Evolutionary conservation across 371 early-diverging fungal genomes (phyloP), one percentile per base, ranked within the genome.

Genomic region (Rhizopus sp.): DNA sequence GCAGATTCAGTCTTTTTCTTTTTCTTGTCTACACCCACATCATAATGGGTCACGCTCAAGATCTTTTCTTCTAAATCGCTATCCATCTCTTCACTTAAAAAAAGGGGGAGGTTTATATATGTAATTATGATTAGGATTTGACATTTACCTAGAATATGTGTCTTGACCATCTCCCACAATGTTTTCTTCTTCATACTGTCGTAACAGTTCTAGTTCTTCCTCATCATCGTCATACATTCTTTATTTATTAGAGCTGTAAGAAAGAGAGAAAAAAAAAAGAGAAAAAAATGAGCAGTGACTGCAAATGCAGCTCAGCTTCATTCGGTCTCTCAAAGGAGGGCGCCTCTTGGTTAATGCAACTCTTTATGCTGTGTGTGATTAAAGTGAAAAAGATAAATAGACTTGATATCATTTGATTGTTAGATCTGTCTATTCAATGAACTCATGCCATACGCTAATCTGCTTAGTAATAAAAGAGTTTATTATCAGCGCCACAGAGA

Each of bases 21-120:
- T 42, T 51, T 41, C 17, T 46, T 16, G 7, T 39, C n/a, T 13
- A 60, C 17, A 23, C 56, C 59, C 12, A 58, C 31, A 10, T 37
- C 52, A 32, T 60, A 68, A 13, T 63, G 57, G 1, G 57, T 54
- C 50, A 54, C 45, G 32, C 68, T 68, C 64, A 68, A 51, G 37
- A 68, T 68, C 46, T 58, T 60, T 23, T 54, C 64, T 55, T 68
- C 68, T 0, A 60, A 39, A 38, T 68, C 68, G 16, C 68, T 68
- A 42, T 68, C 68, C 46, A 68, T 55, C 6, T 46, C 60, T 50
- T 68, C 68, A 30, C 68, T 68, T 30, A 5, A 31, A 30, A 50
- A 8, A 34, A n/a, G 8, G 33, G n/a, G 2, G 5, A 41, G 23
- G 23, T 23, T 23, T 23, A 23, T 23, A 23, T 23, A 23, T 23